These are phyloP conservation scores for Gastrolobium bilobum DNA, from an alignment of 306 rosid genomes.

Conservation along the genomic window DNA sequence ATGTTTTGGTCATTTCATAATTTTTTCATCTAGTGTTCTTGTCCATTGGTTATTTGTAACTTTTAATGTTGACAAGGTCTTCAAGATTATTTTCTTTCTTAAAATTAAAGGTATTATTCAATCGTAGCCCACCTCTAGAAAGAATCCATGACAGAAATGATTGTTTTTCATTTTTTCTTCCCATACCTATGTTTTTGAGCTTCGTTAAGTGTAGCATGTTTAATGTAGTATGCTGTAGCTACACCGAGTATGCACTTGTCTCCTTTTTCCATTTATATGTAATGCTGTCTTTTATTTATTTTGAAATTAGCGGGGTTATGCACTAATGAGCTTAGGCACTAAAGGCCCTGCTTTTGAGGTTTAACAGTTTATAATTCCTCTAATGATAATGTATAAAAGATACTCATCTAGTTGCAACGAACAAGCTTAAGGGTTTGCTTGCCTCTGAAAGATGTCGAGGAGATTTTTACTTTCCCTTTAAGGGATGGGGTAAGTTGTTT, in stretches of 20 bases:
- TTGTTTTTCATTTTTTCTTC: not conserved
- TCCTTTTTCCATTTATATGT: constrained; percentile 1
- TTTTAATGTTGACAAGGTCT: constrained; percentile 9
- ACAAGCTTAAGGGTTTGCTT: too few species aligned
- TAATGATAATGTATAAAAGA: too few species aligned
- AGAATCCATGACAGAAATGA: not conserved
- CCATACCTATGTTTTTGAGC: not conserved
- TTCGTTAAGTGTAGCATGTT: not conserved
- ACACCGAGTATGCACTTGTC: not conserved
- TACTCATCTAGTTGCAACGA: too few species aligned
- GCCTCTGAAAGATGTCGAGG: not conserved
- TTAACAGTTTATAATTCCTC: too few species aligned
- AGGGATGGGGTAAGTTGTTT: constrained; percentile 2
- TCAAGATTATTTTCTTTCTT: constrained; percentile 24
- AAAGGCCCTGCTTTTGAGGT: too few species aligned
- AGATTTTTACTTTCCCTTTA: not conserved
- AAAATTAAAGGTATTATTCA: not conserved
- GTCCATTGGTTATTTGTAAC: constrained; percentile 33
- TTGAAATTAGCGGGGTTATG: not conserved
- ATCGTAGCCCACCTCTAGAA: not conserved
- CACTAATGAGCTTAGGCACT: constrained; percentile 5
- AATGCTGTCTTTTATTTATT: not conserved
- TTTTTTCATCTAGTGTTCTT: constrained; percentile 29
- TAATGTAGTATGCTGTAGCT: not conserved
- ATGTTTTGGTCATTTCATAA: constrained; percentile 11